These are phyloP conservation scores for Colletotrichum aenigma DNA, from an alignment of 2,329 filamentous ascomycete genomes.

Conservation along the genomic window DNA sequence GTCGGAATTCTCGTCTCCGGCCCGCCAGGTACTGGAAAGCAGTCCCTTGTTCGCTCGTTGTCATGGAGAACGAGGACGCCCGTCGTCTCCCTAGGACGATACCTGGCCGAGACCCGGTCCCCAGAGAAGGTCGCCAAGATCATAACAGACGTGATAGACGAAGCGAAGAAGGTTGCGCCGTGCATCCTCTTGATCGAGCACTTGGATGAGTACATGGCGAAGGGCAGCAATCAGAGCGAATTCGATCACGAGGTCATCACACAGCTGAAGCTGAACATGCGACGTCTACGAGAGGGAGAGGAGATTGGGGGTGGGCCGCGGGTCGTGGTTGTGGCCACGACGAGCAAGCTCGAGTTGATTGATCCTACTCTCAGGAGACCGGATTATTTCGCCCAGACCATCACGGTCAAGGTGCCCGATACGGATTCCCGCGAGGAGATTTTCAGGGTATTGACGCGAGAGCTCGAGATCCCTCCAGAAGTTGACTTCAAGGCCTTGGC, in stretches of 20 bases:
- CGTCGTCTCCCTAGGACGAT: slow-evolving; percentile 61
- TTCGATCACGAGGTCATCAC: slow-evolving; percentile 89
- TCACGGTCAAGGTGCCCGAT: slow-evolving; percentile 88
- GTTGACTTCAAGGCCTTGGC: slow-evolving; percentile 78
- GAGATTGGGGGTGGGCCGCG: slow-evolving; percentile 70
- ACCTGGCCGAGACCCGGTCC: slow-evolving; percentile 33
- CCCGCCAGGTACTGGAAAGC: slow-evolving; percentile 82
- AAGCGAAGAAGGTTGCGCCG: slow-evolving; percentile 83
- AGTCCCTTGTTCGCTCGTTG: slow-evolving; percentile 74
- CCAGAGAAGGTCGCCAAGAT: slow-evolving; percentile 43
- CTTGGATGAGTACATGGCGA: slow-evolving; percentile 84
- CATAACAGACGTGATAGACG: slow-evolving; percentile 60
- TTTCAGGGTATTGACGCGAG: slow-evolving; percentile 72
- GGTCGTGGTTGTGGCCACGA: slow-evolving; percentile 90
- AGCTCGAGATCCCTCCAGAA: slow-evolving; percentile 67
- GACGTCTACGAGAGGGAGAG: slow-evolving; percentile 74
- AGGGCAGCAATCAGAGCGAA: slow-evolving; percentile 83
- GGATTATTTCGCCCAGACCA: slow-evolving; percentile 81
- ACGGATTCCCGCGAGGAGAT: slow-evolving; percentile 80
- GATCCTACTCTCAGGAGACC: slow-evolving; percentile 77
- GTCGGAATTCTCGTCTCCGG: slow-evolving; percentile 79
- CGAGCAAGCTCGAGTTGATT: slow-evolving; percentile 84
- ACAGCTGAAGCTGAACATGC: slow-evolving; percentile 87
- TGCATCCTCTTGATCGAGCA: slow-evolving; percentile 92
- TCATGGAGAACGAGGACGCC: slow-evolving; percentile 75